Conservation (phyloP, 805 yeast genomes). For the Candida silvicultrix region DNA sequence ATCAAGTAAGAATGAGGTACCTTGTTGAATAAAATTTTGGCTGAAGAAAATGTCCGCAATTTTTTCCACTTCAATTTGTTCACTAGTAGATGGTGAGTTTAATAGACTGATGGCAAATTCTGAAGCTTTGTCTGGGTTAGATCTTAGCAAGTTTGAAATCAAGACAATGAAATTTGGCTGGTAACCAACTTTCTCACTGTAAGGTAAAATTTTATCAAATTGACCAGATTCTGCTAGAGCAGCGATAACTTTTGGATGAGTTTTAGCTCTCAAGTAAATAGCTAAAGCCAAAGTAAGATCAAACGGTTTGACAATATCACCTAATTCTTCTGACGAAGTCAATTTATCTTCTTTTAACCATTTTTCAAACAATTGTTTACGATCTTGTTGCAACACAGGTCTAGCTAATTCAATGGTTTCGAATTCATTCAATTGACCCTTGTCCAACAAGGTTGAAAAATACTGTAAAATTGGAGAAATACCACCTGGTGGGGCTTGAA, state of each 20-base stretch:
- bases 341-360: constrained; percentile 95
- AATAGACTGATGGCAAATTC: constrained; percentile 90
- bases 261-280: constrained; percentile 78
- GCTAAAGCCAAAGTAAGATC: constrained; percentile 85
- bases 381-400: constrained; percentile 93
- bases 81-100: constrained; percentile 51
- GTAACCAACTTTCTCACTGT: constrained; percentile 83
- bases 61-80: constrained; percentile 70
- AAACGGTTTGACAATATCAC: constrained; percentile 88
- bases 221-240: constrained; percentile 93
- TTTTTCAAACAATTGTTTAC: constrained; percentile 89
- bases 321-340: constrained; percentile 93
- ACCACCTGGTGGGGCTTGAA: constrained; percentile 91
- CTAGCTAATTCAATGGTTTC: constrained; percentile 93
- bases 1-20: constrained; percentile 93
- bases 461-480: constrained; percentile 92
- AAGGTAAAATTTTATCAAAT: constrained; percentile 92
- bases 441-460: constrained; percentile 84
- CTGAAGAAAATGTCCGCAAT: constrained; percentile 91
- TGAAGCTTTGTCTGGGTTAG: constrained; percentile 96
- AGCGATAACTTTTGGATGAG: constrained; percentile 84
- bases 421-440: constrained; percentile 85
- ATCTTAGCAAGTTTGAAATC: constrained; percentile 84
- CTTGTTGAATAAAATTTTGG: constrained; percentile 93
- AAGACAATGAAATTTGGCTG: constrained; percentile 86